phyloP scores from a whole-genome alignment of 805 yeast genomes.

The Henningerozyma blattae region DNA sequence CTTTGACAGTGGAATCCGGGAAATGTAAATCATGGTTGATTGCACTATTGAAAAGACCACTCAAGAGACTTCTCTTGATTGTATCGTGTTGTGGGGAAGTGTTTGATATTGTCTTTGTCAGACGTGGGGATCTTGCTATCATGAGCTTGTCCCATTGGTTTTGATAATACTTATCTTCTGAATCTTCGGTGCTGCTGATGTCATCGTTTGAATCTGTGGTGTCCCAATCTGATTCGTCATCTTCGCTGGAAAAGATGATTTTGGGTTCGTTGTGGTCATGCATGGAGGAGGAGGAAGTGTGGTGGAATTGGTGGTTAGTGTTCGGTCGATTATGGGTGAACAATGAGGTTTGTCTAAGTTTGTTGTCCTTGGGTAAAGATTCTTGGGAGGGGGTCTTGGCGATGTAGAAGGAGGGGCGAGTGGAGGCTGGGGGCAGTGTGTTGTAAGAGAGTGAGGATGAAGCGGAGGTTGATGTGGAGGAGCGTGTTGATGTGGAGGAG shows the following conservation, averaged over 20 bases:
- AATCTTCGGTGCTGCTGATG: constrained; percentile 17
- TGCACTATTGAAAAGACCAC: constrained; percentile 20
- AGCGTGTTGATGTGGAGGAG: too few relatives aligned
- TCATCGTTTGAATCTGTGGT: constrained; percentile 18
- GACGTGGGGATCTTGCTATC: constrained; percentile 7
- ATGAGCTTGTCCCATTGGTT: constrained; percentile 23
- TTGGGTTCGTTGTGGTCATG: constrained; percentile 5
- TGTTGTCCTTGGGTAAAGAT: neutral
- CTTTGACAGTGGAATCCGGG: too few relatives aligned
- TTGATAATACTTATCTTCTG: constrained; percentile 21
- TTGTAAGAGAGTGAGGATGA: too few relatives aligned
- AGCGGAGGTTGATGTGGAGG: too few relatives aligned
- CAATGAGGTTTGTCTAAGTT: constrained; percentile 2
- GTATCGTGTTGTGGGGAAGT: constrained; percentile 7
- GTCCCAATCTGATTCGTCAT: constrained; percentile 25
- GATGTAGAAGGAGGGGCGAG: neutral
- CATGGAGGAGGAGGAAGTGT: neutral
- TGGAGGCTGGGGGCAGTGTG: too few relatives aligned
- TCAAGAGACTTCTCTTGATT: constrained; percentile 18
- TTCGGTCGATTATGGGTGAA: constrained; percentile 1
- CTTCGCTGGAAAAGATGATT: constrained; percentile 24
- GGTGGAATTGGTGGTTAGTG: too few relatives aligned
- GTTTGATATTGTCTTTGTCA: constrained; percentile 1
- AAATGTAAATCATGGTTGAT: too few relatives aligned
- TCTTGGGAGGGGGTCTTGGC: neutral